phyloP scores from a whole-genome alignment of 169 alveolate genomes.

The Babesia caballi region DNA sequence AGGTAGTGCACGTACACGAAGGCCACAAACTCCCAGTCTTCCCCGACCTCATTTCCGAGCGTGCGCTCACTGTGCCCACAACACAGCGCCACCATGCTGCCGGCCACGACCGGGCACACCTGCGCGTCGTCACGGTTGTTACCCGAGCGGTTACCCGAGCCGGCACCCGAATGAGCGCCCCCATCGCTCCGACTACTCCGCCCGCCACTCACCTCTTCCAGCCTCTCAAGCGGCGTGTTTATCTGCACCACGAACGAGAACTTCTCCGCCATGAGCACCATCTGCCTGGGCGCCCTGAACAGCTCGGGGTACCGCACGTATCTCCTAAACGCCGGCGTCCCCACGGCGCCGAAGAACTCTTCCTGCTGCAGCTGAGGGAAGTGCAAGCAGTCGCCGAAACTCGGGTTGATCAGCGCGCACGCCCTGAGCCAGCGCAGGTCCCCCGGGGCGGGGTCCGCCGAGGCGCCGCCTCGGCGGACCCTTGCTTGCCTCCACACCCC shows the following conservation, averaged over 20 bases:
- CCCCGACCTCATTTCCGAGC: not conserved
- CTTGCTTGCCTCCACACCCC: not conserved
- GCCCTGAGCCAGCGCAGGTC: slow-evolving; percentile 61
- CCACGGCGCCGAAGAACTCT: slow-evolving; percentile 54
- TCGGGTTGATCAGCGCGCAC: slow-evolving; percentile 18
- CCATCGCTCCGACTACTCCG: no score
- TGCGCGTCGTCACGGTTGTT: not conserved
- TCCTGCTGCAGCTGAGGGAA: slow-evolving; percentile 54
- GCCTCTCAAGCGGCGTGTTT: not conserved
- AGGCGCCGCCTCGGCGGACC: not conserved
- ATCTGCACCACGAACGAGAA: slow-evolving; percentile 37
- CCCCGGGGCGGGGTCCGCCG: slow-evolving; percentile 6
- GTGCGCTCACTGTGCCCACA: slow-evolving; percentile 15
- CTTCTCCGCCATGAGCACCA: slow-evolving; percentile 5
- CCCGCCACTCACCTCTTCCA: slow-evolving; percentile 18
- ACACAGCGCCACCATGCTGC: slow-evolving; percentile 45
- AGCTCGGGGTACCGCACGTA: slow-evolving; percentile 4
- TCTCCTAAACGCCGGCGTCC: slow-evolving; percentile 10
- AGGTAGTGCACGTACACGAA: slow-evolving; percentile 55
- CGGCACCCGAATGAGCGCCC: no score
- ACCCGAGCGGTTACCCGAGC: no score
- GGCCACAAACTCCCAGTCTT: slow-evolving; percentile 35
- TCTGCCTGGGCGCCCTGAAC: slow-evolving; percentile 36
- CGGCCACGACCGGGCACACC: slow-evolving; percentile 49
- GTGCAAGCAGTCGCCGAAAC: slow-evolving; percentile 62